Percentiles rank a stretch among this genome's conserved stretches.
Conservation (phyloP, 192 early-diverging fungal species). For the Backusella australiensis region DNA sequence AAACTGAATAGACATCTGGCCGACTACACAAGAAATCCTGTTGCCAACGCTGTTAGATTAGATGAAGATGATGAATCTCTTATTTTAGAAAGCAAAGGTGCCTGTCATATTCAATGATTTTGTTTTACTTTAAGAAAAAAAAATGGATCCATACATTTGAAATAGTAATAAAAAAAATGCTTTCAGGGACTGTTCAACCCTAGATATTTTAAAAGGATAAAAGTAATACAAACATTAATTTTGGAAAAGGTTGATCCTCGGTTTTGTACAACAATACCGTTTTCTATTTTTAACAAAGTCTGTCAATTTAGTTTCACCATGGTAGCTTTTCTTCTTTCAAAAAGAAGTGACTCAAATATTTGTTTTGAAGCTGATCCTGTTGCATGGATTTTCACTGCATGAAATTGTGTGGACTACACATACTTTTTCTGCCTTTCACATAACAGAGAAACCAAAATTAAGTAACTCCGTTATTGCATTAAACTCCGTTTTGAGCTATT, state of each 20-base stretch:
- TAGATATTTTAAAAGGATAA: not conserved
- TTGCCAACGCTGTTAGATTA: not conserved
- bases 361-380: not conserved
- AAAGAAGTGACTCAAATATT: not conserved
- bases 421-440: not conserved
- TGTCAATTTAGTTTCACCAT: not conserved
- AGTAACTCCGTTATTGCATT: not conserved
- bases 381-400: not conserved
- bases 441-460: not conserved
- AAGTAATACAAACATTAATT: slow-evolving; percentile 1
- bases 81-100: not conserved
- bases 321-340: not conserved
- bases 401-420: not conserved
- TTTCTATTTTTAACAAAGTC: not conserved
- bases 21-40: not conserved
- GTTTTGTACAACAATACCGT: not conserved
- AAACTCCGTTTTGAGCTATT: slow-evolving; percentile 4
- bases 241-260: slow-evolving; percentile 1
- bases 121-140: not conserved
- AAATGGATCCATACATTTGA: not conserved
- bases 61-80: not conserved
- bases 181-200: not conserved
- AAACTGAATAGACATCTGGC: slow-evolving; percentile 26
- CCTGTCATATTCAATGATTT: not conserved
- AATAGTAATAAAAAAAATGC: not conserved